Conservation (phyloP, 2,329 filamentous ascomycete species). For the Paraconiothyrium brasiliense region DNA sequence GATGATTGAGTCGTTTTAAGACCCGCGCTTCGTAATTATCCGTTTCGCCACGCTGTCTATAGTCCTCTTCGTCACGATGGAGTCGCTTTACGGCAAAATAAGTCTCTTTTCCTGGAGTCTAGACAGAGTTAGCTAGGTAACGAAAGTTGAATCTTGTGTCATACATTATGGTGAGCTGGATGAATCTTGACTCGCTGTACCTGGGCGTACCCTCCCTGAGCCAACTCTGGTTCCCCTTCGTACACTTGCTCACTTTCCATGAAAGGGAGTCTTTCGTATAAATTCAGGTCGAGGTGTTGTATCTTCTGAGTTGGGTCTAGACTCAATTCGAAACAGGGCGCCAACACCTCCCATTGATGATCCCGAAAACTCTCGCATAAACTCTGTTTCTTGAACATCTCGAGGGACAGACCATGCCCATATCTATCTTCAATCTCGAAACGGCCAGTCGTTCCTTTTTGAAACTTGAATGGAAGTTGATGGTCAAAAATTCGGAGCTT, state of each 20-base stretch:
- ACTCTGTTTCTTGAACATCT: slow-evolving; percentile 1
- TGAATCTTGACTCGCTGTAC: slow-evolving; percentile 3
- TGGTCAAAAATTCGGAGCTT: slow-evolving; percentile 1
- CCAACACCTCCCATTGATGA: too few species aligned
- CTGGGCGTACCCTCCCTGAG: too few species aligned
- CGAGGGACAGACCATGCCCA: too few species aligned
- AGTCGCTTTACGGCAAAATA: slow-evolving; percentile 3
- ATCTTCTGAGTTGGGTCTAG: too few species aligned
- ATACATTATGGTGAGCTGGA: not conserved
- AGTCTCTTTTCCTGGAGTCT: not conserved
- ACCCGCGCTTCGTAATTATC: slow-evolving; percentile 8
- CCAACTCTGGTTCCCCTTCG: too few species aligned
- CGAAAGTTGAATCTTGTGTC: too few species aligned
- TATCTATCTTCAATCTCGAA: not conserved
- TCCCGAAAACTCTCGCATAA: not conserved
- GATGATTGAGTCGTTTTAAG: slow-evolving; percentile 10
- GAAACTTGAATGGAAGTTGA: slow-evolving; percentile 13
- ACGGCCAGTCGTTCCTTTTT: not conserved
- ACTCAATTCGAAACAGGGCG: too few species aligned
- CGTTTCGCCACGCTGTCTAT: not conserved
- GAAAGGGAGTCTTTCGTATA: too few species aligned
- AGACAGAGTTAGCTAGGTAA: not conserved
- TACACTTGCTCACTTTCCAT: too few species aligned
- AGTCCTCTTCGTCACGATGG: too few species aligned
- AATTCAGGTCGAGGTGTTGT: too few species aligned